These are phyloP conservation scores for Aureobasidium sp. DNA, from an alignment of 2,329 filamentous ascomycete species.

Conservation along the genomic window DNA sequence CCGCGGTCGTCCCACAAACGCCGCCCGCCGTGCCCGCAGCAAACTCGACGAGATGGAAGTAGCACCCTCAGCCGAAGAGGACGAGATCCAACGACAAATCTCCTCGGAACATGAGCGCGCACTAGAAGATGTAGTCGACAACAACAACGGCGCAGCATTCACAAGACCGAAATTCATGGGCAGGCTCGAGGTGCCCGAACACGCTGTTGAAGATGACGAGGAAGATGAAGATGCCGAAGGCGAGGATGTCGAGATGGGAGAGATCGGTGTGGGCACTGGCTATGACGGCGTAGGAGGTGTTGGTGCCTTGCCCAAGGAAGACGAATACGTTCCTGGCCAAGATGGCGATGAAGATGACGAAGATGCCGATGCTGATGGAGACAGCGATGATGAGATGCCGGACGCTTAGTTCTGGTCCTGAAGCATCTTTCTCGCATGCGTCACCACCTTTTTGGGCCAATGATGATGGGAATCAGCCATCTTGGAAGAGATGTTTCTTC, in stretches of 20 bases:
- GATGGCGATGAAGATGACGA: conserved; percentile 14
- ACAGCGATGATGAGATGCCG: conserved; percentile 20
- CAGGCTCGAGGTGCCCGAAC: not conserved
- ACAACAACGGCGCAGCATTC: not conserved
- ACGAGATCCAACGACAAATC: conserved; percentile 4
- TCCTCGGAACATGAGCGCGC: conserved; percentile 1
- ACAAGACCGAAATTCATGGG: conserved; percentile 14
- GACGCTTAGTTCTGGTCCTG: not conserved
- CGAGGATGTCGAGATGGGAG: conserved; percentile 21
- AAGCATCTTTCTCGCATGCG: no score
- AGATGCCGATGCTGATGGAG: conserved; percentile 17
- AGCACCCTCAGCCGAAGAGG: conserved; percentile 18
- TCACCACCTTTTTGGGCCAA: no score
- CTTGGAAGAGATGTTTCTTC: no score
- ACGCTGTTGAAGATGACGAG: conserved; percentile 20
- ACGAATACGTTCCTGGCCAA: conserved; percentile 17
- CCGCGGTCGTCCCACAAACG: conserved; percentile 10
- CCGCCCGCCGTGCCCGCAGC: conserved; percentile 32
- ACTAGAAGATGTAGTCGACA: not conserved
- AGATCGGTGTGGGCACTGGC: conserved; percentile 19
- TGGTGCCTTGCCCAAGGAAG: not conserved
- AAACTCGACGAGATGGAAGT: conserved; percentile 32
- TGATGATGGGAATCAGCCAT: no score
- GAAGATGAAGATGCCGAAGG: conserved; percentile 20
- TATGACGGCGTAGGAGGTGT: conserved; percentile 15